Evolutionary conservation across 768 basidiomycete genomes (phyloP).

Genomic region (Chalciporus sphaerocephalus): DNA sequence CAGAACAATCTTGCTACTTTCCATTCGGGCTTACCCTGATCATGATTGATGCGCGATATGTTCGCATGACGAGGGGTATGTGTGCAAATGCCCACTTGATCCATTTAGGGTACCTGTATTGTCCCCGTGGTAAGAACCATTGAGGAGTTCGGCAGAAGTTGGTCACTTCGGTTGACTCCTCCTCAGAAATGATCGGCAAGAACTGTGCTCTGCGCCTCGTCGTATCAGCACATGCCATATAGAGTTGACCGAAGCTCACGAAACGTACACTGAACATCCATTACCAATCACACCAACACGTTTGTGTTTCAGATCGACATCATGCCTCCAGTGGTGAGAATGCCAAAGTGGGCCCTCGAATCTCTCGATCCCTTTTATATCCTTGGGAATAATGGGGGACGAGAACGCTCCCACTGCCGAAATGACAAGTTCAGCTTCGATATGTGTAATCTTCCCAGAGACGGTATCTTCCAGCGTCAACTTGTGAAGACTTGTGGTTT

Average conservation of each 20-base stretch:
- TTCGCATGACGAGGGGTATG: slow-evolving; percentile 29
- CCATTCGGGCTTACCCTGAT: slow-evolving; percentile 18
- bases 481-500: slow-evolving; percentile 38
- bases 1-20: not conserved
- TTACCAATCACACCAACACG: slow-evolving; percentile 60
- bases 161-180: slow-evolving; percentile 46
- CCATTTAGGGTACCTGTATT: slow-evolving; percentile 41
- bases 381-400: slow-evolving; percentile 41
- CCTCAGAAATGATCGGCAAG: slow-evolving; percentile 48
- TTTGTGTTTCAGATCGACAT: slow-evolving; percentile 48
- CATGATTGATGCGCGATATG: slow-evolving; percentile 48
- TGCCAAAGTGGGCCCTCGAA: slow-evolving; percentile 54
- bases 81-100: slow-evolving; percentile 2
- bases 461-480: slow-evolving; percentile 32
- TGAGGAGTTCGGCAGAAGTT: slow-evolving; percentile 60
- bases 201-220: slow-evolving; percentile 49
- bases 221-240: slow-evolving; percentile 2
- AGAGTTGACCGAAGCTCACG: slow-evolving; percentile 9
- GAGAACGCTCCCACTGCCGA: slow-evolving; percentile 51
- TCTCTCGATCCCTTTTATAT: slow-evolving; percentile 38
- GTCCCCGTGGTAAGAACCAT: slow-evolving; percentile 46
- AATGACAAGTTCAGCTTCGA: slow-evolving; percentile 44
- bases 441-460: slow-evolving; percentile 34
- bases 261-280: slow-evolving; percentile 53
- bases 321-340: slow-evolving; percentile 53